Evolutionary conservation across 139 green algal genomes (phyloP), one percentile per base, ranked within the genome.

Genomic region (Chlorokybus atmophyticus): DNA sequence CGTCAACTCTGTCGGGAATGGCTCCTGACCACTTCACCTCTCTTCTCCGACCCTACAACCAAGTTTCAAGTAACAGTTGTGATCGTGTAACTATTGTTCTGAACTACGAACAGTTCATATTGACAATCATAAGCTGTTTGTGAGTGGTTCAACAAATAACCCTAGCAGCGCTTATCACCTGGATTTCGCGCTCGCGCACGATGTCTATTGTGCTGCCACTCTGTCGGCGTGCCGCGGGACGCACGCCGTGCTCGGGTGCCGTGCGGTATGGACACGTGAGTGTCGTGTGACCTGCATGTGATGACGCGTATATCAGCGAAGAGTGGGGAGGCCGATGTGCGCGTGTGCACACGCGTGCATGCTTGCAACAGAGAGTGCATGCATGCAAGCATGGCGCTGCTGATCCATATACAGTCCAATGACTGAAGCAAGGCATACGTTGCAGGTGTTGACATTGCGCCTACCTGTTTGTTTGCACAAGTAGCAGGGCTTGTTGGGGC

Each of bases 401-500:
- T 19, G 19, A 47, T 19, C 39, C 39, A n/a, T n/a, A n/a, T n/a
- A n/a, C n/a, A 47, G 39, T 19, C 19, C 19, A 47, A 47, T n/a
- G 19, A 47, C 39, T n/a, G 39, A 47, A 19, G 19, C 39, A 47
- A 47, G 39, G 39, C 19, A 47, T 47, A 19, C 19, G 19, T n/a
- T 19, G 39, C 19, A 47, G 19, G 19, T 19, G 19, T n/a, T n/a
- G 19, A 47, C 19, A 19, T 19, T 19, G 19, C 19, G 39, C 44
- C 14, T 24, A 71, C 63, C 63, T 0, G 66, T 52, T 32, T 72
- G 61, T 55, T 90, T 90, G 74, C 85, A 93, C 28, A 93, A 71
- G 56, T 85, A 93, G 67, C 85, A 94, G 19, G 83, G 84, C 57
- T 83, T 86, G 67, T 92, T 90, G 53, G 79, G 76, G 59, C 86